Conservation (phyloP, 148 eudicot species). For the Drosera capensis region DNA sequence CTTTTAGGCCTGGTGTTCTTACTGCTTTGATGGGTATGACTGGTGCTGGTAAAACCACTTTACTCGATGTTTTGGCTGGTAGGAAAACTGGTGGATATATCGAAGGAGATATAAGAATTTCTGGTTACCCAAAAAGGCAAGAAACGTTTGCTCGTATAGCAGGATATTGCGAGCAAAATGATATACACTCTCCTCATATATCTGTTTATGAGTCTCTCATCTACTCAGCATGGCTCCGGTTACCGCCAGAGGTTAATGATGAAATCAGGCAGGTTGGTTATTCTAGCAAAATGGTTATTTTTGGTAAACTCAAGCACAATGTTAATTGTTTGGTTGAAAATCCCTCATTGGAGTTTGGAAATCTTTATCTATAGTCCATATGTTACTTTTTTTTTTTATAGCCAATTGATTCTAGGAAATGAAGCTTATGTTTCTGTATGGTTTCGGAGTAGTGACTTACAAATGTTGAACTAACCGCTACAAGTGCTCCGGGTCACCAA, state of each 20-base stretch:
- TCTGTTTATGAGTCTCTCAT: conserved; percentile 7
- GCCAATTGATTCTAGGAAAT: too few species aligned
- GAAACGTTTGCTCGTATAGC: conserved; percentile 9
- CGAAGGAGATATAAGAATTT: conserved; percentile 4
- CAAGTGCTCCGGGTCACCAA: too few species aligned
- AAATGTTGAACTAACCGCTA: too few species aligned
- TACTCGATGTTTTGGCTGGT: conserved; percentile 8
- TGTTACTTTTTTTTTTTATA: too few species aligned
- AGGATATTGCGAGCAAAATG: conserved; percentile 8
- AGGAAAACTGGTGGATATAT: conserved; percentile 9
- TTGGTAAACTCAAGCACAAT: too few species aligned
- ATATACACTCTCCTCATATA: conserved; percentile 10
- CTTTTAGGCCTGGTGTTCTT: conserved; percentile 49
- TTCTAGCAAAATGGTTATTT: too few species aligned
- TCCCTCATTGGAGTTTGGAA: too few species aligned
- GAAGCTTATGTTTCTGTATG: too few species aligned
- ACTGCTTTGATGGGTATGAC: conserved; percentile 10
- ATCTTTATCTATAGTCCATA: too few species aligned
- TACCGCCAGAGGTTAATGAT: conserved; percentile 7
- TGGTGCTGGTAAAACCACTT: conserved; percentile 10
- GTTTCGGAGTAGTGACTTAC: too few species aligned
- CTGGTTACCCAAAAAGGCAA: conserved; percentile 8
- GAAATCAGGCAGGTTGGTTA: too few species aligned
- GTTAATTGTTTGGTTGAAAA: too few species aligned
- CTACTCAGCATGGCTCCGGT: conserved; percentile 10